These are phyloP conservation scores for Eucalyptus microcorys DNA, from an alignment of 345 rosid genomes.

Conservation along the genomic window DNA sequence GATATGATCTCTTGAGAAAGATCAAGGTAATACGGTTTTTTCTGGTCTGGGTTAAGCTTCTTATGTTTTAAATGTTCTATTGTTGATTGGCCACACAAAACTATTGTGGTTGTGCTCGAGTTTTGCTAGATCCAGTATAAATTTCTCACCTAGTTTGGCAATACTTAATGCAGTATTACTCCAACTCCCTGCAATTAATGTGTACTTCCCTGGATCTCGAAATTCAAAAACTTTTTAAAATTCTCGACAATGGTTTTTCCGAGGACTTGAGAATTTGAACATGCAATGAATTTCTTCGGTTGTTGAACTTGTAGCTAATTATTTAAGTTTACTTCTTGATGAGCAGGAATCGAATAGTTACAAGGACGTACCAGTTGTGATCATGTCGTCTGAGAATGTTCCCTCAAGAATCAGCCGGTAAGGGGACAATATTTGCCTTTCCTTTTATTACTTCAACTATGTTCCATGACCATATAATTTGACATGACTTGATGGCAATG, in stretches of 20 bases:
- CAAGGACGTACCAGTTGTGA: slow-evolving; percentile 77
- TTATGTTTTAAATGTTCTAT: background rate
- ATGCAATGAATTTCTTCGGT: background rate
- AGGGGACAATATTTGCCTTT: background rate
- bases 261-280: background rate
- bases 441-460: background rate
- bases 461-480: background rate
- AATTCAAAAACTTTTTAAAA: background rate
- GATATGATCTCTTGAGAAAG: slow-evolving; percentile 80
- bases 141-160: background rate
- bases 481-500: background rate
- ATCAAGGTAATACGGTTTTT: slow-evolving; percentile 37
- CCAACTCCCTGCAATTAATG: background rate
- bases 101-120: background rate
- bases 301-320: background rate
- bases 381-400: slow-evolving; percentile 88
- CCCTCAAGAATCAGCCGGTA: slow-evolving; percentile 76
- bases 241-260: background rate
- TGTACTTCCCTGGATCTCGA: background rate
- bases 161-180: background rate
- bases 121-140: background rate
- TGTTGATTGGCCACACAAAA: background rate
- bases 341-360: slow-evolving; percentile 52
- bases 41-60: background rate
- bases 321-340: background rate